Conservation (phyloP, 805 yeast species). For the Ogataea pini region DNA sequence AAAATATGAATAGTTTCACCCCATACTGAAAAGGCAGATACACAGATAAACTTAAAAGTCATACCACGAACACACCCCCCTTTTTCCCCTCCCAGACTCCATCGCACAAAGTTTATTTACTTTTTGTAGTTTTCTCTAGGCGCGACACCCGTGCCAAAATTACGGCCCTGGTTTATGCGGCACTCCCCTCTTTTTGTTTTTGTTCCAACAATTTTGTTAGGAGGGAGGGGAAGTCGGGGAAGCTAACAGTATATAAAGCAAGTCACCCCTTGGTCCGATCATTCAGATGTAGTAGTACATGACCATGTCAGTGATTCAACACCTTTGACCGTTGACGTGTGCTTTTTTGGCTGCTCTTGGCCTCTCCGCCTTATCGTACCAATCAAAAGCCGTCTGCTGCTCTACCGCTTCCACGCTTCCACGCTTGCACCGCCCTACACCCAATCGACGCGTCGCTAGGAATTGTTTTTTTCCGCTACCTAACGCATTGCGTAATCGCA, state of each 20-base stretch:
- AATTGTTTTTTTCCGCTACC: background rate
- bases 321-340: background rate
- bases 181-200: constrained; percentile 24
- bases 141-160: background rate
- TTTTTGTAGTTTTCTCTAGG: background rate
- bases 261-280: constrained; percentile 10
- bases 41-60: constrained; percentile 1
- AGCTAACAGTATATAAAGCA: background rate
- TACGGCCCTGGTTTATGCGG: background rate
- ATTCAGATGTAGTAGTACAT: background rate
- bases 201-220: constrained; percentile 19
- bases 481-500: no score
- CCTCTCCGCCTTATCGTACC: constrained; percentile 1
- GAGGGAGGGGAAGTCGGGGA: constrained; percentile 16
- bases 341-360: background rate
- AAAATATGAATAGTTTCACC: no score
- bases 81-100: no score
- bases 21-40: constrained; percentile 2
- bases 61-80: background rate
- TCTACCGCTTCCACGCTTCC: background rate
- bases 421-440: background rate
- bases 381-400: constrained; percentile 1
- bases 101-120: no score
- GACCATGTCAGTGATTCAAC: constrained; percentile 1
- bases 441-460: constrained; percentile 14